Base-by-base conservation (phyloP, 345 rosid species). In the Hibiscus mutabilis region DNA sequence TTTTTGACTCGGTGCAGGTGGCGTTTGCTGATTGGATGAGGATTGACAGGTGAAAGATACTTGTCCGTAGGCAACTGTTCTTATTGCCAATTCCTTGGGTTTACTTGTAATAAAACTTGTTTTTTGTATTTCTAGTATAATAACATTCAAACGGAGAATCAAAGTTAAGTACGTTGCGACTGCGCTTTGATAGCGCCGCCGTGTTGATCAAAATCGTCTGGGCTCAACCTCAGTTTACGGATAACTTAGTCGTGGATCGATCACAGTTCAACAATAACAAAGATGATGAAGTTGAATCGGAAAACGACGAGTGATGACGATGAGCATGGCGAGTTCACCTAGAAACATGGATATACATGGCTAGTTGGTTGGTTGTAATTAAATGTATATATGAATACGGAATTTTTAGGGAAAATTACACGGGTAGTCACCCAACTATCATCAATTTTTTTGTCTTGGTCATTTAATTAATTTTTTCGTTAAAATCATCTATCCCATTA, bases 21-120 rank as follows among this genome's bases (percentile, higher is more conserved):
- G 68, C 81, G 0, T 8, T 0, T 3, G 0, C 0, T 6, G 2
- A 75, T 75, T 82, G 85, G 84, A 2, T 49, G 2, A 60, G 53
- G 60, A 60, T 71, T 78, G 69, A 74, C 57, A 24, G 81, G 10
- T 57, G 82, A 79, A 68, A 73, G 74, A 69, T 76, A 57, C 75
- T 66, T 70, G 76, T 72, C 74, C 65, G 3, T 3, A 1, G 68
- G 69, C 76, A 82, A 74, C 64, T 66, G 44, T 15, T 82, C 74
- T 27, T 40, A 74, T 78, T 72, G 67, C 73, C 40, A 25, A 27
- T 33, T 27, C 29, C 22, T 25, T 16, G 0, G 0, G 31, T 49
- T 53, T 73, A 2, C 51, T 24, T 29, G 13, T 13, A 15, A 16
- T 51, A 33, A n/a, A 1, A 29, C 9, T 12, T n/a, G 7, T 44